phyloP scores from a whole-genome alignment of 2,329 filamentous ascomycete species.

The Diaporthe eres region DNA sequence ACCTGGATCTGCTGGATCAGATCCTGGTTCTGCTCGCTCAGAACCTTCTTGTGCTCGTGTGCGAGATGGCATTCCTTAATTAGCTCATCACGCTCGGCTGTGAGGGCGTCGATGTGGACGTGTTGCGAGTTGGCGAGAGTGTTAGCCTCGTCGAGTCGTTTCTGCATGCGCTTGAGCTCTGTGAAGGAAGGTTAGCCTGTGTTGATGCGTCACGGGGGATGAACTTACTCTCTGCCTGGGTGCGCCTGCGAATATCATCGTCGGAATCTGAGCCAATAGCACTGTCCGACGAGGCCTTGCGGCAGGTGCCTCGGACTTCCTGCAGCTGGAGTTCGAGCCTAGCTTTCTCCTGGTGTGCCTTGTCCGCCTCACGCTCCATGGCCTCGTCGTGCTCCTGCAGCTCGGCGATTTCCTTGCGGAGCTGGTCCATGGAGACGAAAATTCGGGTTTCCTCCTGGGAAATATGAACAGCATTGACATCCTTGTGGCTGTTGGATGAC shows the following conservation, averaged over 20 bases:
- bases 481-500: conserved; percentile 58
- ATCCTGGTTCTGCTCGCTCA: conserved; percentile 60
- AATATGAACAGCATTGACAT: conserved; percentile 65
- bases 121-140: conserved; percentile 74
- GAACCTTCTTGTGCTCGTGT: conserved; percentile 53
- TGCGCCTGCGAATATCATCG: conserved; percentile 57
- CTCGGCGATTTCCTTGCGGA: conserved; percentile 69
- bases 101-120: conserved; percentile 73
- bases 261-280: conserved; percentile 61
- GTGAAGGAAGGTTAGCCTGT: conserved; percentile 41
- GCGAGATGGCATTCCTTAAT: conserved; percentile 34
- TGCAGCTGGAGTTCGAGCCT: conserved; percentile 64
- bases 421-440: conserved; percentile 74
- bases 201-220: conserved; percentile 3
- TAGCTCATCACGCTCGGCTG: conserved; percentile 71
- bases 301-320: conserved; percentile 50
- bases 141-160: conserved; percentile 73
- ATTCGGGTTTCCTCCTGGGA: conserved; percentile 70
- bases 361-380: conserved; percentile 67
- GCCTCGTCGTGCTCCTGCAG: conserved; percentile 70
- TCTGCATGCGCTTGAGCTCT: conserved; percentile 71
- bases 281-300: conserved; percentile 56
- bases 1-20: conserved; percentile 59
- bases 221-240: conserved; percentile 70
- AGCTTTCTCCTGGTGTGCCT: conserved; percentile 66